Evolutionary conservation across 164 flowering plant genomes (phyloP).

Genomic region (Nelumbo lutea): DNA sequence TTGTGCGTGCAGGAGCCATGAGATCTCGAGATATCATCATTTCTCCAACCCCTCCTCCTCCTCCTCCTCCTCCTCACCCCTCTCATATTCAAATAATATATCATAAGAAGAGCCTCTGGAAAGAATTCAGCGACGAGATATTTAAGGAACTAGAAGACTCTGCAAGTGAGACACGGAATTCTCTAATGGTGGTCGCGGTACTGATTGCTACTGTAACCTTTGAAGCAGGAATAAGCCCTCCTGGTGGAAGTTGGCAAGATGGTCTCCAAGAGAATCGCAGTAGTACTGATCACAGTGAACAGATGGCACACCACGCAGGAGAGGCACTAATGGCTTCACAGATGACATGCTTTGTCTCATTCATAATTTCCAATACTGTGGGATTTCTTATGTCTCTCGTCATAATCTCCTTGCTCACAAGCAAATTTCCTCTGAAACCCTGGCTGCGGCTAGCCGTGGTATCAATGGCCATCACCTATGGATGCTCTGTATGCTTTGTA

Average conservation of each 20-base stretch:
- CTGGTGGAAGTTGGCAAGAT: slow-evolving; percentile 6
- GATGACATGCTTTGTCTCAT: background rate
- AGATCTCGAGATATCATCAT: slow-evolving; percentile 17
- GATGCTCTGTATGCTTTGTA: too few species aligned
- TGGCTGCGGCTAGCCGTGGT: slow-evolving; percentile 1
- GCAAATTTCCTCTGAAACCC: slow-evolving; percentile 5
- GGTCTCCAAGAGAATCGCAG: too few species aligned
- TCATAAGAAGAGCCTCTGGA: background rate
- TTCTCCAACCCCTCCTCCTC: background rate
- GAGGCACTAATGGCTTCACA: background rate
- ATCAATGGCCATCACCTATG: background rate
- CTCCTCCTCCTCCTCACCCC: too few species aligned
- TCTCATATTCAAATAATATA: too few species aligned
- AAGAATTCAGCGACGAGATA: background rate
- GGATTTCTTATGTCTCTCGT: slow-evolving; percentile 12
- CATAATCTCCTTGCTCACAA: slow-evolving; percentile 6
- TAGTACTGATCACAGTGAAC: too few species aligned
- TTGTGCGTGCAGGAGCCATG: slow-evolving; percentile 23
- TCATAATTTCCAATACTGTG: slow-evolving; percentile 5
- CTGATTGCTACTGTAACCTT: slow-evolving; percentile 19
- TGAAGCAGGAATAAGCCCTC: slow-evolving; percentile 22
- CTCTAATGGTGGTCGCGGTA: slow-evolving; percentile 18
- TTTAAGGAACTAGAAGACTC: slow-evolving; percentile 1
- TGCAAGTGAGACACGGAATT: slow-evolving; percentile 5
- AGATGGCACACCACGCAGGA: too few species aligned